Conservation (phyloP, 768 basidiomycete genomes). For the Baorangia bicolor region DNA sequence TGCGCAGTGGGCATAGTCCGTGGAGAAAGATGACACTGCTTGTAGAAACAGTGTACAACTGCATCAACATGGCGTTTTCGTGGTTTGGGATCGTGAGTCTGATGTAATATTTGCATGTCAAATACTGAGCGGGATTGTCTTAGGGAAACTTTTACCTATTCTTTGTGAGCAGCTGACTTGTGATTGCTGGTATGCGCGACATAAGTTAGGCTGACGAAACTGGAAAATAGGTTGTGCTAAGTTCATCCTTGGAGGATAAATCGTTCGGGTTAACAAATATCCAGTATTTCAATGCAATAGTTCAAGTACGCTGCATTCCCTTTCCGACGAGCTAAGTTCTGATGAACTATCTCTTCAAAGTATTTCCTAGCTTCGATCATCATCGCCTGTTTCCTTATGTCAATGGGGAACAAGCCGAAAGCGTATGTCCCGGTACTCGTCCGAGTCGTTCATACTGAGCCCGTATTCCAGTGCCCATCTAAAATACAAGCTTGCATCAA, state of each 20-base stretch:
- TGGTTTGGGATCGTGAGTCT: slow-evolving; percentile 88
- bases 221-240: slow-evolving; percentile 68
- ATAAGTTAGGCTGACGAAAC: neutral
- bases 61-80: slow-evolving; percentile 82
- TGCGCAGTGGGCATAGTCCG: slow-evolving; percentile 58
- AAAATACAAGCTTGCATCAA: slow-evolving; percentile 81
- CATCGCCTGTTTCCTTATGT: slow-evolving; percentile 88
- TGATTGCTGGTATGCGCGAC: neutral
- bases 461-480: slow-evolving; percentile 18
- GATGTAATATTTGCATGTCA: neutral
- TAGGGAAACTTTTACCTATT: slow-evolving; percentile 96
- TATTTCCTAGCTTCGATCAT: slow-evolving; percentile 83
- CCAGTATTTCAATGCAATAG: slow-evolving; percentile 68
- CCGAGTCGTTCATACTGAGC: slow-evolving; percentile 1
- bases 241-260: slow-evolving; percentile 79
- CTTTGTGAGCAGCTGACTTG: slow-evolving; percentile 58
- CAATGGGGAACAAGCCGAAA: slow-evolving; percentile 93
- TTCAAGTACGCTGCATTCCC: slow-evolving; percentile 51
- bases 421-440: slow-evolving; percentile 46
- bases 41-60: slow-evolving; percentile 83
- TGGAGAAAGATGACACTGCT: slow-evolving; percentile 72
- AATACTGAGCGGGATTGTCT: neutral
- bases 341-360: slow-evolving; percentile 35
- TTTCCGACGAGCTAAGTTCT: neutral
- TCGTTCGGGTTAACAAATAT: slow-evolving; percentile 65